These are phyloP conservation scores for Cryomyces antarcticus DNA, from an alignment of 495 filamentous ascomycete genomes.

Conservation along the genomic window DNA sequence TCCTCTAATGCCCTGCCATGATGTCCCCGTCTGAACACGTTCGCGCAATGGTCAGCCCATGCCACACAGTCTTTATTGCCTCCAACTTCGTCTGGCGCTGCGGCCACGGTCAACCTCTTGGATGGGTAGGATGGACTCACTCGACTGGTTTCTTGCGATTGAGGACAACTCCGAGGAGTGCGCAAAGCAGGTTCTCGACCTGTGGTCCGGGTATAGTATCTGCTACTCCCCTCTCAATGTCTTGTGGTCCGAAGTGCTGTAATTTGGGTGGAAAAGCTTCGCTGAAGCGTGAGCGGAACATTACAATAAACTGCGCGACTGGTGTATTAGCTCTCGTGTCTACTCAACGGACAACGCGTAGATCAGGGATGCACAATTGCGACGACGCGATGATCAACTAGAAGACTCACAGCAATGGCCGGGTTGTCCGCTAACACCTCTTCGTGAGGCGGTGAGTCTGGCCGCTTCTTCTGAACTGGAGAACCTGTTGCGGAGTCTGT, in stretches of 20 bases:
- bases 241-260: slow-evolving; percentile 79
- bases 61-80: neutral
- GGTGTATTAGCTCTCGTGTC: neutral
- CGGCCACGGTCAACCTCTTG: neutral
- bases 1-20: slow-evolving; percentile 87
- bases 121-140: slow-evolving; percentile 35
- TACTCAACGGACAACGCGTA: neutral
- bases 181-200: slow-evolving; percentile 75
- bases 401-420: slow-evolving; percentile 12
- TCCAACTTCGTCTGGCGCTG: too few species aligned
- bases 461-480: slow-evolving; percentile 4
- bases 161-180: slow-evolving; percentile 64
- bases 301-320: slow-evolving; percentile 68
- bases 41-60: slow-evolving; percentile 2
- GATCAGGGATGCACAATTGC: too few species aligned
- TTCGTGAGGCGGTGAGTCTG: slow-evolving; percentile 11
- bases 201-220: slow-evolving; percentile 61
- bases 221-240: slow-evolving; percentile 70
- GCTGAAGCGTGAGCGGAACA: slow-evolving; percentile 85
- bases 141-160: slow-evolving; percentile 97
- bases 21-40: slow-evolving; percentile 44
- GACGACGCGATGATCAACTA: too few species aligned
- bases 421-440: slow-evolving; percentile 12
- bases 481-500: too few species aligned
- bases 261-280: slow-evolving; percentile 74